Conservation (phyloP, 345 rosid species). For the Eucalyptus erythrocorys region DNA sequence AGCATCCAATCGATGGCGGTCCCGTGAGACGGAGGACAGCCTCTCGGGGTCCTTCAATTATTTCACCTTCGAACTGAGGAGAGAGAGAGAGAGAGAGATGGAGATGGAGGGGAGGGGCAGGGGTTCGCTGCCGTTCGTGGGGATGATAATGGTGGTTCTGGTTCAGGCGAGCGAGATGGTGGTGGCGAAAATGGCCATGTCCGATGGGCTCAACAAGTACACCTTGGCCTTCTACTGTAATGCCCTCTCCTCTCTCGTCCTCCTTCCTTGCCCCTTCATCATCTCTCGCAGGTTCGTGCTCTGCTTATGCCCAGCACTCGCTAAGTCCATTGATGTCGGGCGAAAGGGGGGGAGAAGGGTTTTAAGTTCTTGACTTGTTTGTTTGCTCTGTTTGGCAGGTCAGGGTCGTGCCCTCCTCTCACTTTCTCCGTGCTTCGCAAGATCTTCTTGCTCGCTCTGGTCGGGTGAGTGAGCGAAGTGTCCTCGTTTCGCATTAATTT, state of each 20-base stretch:
- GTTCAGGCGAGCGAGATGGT: conserved; percentile 16
- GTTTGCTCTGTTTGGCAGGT: not conserved
- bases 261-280: conserved; percentile 32
- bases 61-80: not conserved
- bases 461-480: not conserved
- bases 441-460: conserved; percentile 13
- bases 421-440: conserved; percentile 5
- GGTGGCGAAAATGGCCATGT: conserved; percentile 29
- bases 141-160: conserved; percentile 27
- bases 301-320: not conserved
- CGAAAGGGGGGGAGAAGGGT: not conserved
- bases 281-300: not conserved
- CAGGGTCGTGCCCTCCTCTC: conserved; percentile 5
- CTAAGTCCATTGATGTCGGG: not conserved
- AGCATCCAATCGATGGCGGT: not conserved
- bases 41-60: not conserved
- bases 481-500: not conserved
- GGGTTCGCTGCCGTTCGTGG: conserved; percentile 3
- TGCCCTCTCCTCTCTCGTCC: conserved; percentile 22
- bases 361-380: not conserved
- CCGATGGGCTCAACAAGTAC: conserved; percentile 31
- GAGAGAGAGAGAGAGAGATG: not conserved
- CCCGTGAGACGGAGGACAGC: not conserved
- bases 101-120: not conserved
- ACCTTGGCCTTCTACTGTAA: conserved; percentile 27